Evolutionary conservation across 1,284 basidiomycete genomes (phyloP).

Genomic region (Trametes pubescens): DNA sequence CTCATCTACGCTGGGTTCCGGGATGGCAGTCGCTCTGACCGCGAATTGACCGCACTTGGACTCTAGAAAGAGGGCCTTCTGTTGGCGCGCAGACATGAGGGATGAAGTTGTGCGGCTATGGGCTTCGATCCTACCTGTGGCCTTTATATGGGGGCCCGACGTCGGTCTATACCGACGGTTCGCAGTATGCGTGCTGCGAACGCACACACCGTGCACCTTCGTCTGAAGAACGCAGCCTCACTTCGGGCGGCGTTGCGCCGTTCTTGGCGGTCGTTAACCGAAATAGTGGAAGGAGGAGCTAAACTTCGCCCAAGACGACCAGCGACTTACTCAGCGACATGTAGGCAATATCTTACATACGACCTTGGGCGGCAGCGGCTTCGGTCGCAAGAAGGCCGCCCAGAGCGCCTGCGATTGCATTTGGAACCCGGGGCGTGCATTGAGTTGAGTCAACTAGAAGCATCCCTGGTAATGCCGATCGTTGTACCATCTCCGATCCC

Average conservation of each 20-base stretch:
- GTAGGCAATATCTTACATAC: neutral
- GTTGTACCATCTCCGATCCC: neutral
- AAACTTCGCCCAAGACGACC: no score
- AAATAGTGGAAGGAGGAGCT: no score
- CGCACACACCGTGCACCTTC: no score
- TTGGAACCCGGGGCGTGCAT: neutral
- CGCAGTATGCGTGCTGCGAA: no score
- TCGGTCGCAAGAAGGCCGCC: neutral
- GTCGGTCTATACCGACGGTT: no score
- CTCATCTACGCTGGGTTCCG: conserved; percentile 49
- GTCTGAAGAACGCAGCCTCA: no score
- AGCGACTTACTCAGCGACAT: no score
- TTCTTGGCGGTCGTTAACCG: no score
- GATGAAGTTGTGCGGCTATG: neutral
- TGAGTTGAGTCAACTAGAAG: neutral
- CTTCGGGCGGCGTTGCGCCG: neutral
- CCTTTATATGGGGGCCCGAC: no score
- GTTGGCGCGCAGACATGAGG: conserved; percentile 23
- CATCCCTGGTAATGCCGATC: neutral
- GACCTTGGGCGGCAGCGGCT: neutral
- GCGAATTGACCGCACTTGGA: conserved; percentile 31
- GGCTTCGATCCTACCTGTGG: no score
- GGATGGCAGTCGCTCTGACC: conserved; percentile 32
- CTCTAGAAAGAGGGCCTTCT: conserved; percentile 40
- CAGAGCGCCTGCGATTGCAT: no score